phyloP scores from a whole-genome alignment of 371 early-diverging fungal species.

The Mucor racemosus region DNA sequence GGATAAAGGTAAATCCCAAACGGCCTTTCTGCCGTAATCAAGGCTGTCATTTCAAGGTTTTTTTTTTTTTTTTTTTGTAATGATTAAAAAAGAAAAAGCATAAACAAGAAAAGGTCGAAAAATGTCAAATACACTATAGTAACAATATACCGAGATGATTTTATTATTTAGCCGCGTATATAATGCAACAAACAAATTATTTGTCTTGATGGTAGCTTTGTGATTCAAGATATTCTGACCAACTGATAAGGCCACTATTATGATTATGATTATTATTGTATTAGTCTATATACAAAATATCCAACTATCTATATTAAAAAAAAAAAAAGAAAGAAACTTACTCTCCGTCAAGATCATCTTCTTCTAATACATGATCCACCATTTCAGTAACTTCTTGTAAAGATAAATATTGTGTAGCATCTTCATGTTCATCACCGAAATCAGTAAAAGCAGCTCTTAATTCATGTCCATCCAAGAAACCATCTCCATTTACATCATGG shows the following conservation, averaged over 20 bases:
- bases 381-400: conserved; percentile 50
- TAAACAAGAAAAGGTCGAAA: background rate
- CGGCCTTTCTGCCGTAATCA: conserved; percentile 40
- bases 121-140: background rate
- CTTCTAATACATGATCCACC: conserved; percentile 68
- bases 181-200: background rate
- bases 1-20: conserved; percentile 56
- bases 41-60: background rate
- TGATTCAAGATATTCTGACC: conserved; percentile 75
- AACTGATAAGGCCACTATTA: conserved; percentile 69
- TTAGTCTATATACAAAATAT: background rate
- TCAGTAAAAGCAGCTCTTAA: conserved; percentile 62
- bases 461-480: conserved; percentile 74
- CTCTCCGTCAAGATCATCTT: conserved; percentile 68
- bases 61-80: no score
- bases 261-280: background rate
- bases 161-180: background rate
- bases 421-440: conserved; percentile 40
- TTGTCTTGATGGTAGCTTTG: conserved; percentile 61
- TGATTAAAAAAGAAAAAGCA: no score
- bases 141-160: background rate
- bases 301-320: background rate
- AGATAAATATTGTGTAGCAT: conserved; percentile 24
- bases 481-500: conserved; percentile 70
- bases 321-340: no score